phyloP scores from a whole-genome alignment of 176 grass and related monocot genomes.

The Oryza officinalis region DNA sequence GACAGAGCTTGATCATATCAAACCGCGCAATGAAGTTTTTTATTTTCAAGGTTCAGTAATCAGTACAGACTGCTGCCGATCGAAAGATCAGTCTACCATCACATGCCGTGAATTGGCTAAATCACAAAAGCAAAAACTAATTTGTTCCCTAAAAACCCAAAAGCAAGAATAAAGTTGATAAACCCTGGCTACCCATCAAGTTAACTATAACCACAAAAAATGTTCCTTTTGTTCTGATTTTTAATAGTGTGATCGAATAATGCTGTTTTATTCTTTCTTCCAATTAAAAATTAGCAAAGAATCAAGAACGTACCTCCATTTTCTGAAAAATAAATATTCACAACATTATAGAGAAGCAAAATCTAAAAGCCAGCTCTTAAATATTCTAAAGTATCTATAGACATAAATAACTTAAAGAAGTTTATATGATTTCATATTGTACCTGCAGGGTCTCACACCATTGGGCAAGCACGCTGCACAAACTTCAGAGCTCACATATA shows the following conservation, averaged over 20 bases:
- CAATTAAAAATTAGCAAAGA: neutral
- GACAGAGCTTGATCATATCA: too few species aligned
- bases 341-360: neutral
- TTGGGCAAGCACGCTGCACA: constrained; percentile 64
- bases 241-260: neutral
- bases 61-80: neutral
- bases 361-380: neutral
- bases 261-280: neutral
- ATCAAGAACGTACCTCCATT: too few species aligned
- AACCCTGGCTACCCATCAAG: neutral
- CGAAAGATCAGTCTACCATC: neutral
- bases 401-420: too few species aligned
- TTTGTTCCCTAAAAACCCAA: neutral
- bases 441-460: constrained; percentile 65
- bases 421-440: neutral
- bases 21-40: too few species aligned
- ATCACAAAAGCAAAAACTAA: neutral
- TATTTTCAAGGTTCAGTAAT: neutral
- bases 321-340: neutral
- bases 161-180: constrained; percentile 2
- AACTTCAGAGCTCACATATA: constrained; percentile 62
- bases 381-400: neutral
- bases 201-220: neutral
- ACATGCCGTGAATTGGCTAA: neutral
- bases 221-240: neutral